Evolutionary conservation across 2,329 filamentous ascomycete genomes (phyloP).

Genomic region (Zopfia rhizophila): DNA sequence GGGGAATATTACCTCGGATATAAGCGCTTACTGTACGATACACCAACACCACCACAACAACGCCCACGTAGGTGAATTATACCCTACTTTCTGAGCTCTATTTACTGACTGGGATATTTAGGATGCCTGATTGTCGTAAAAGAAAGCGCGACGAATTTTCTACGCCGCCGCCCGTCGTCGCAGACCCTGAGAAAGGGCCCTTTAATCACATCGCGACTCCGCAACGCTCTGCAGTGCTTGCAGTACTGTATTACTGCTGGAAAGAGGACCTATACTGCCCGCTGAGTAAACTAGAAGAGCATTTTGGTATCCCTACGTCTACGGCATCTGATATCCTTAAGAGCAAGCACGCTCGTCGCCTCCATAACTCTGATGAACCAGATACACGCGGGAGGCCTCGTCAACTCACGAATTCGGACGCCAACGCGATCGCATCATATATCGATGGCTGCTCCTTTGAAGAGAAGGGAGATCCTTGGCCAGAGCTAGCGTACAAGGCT

Average conservation of each 20-base stretch:
- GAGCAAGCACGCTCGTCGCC: not conserved
- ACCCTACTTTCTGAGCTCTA: no score
- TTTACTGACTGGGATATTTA: no score
- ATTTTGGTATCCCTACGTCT: conserved; percentile 3
- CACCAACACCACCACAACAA: no score
- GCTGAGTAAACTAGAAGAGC: not conserved
- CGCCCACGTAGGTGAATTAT: no score
- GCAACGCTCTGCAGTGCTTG: conserved; percentile 3
- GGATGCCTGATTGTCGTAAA: no score
- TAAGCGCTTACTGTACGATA: no score
- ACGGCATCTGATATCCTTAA: not conserved
- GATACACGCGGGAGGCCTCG: not conserved
- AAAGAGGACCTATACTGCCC: not conserved
- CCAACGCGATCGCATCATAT: conserved; percentile 1
- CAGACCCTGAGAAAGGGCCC: no score
- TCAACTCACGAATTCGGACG: not conserved
- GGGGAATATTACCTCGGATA: no score
- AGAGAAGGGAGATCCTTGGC: conserved; percentile 3
- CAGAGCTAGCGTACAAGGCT: conserved; percentile 4
- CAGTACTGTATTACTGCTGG: conserved; percentile 2
- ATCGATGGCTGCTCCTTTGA: conserved; percentile 1
- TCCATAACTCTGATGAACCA: conserved; percentile 2
- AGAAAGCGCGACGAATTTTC: no score
- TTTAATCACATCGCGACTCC: no score
- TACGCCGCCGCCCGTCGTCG: no score